A percentile compares a stretch with the other conserved stretches of the same genome.
phyloP scores from a whole-genome alignment of 225 moss, liverwort and hornwort genomes.

The Sphagnum tenellum region DNA sequence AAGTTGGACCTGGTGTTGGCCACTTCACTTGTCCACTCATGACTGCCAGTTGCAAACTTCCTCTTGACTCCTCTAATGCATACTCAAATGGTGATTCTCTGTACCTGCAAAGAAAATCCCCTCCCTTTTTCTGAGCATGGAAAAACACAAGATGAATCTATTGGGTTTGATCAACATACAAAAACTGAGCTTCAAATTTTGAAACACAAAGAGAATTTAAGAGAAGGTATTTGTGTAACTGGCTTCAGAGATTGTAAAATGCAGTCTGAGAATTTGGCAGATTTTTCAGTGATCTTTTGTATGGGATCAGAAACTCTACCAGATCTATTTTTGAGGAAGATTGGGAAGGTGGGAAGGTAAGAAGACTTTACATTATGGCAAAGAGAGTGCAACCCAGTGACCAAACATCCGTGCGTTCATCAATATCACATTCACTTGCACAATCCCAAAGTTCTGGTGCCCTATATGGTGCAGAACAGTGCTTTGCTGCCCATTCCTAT shows the following conservation, averaged over 20 bases:
- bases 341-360: neutral
- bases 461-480: constrained; percentile 86
- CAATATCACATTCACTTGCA: constrained; percentile 65
- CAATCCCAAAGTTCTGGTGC: constrained; percentile 98
- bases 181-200: too few relatives aligned
- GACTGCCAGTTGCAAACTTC: constrained; percentile 49
- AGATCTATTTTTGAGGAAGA: neutral
- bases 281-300: too few relatives aligned
- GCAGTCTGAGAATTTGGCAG: too few relatives aligned
- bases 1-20: constrained; percentile 25
- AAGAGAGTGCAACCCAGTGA: constrained; percentile 95
- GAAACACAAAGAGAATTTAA: too few relatives aligned
- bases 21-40: constrained; percentile 58
- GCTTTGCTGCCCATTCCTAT: constrained; percentile 93
- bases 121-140: too few relatives aligned
- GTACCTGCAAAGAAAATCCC: constrained; percentile 20
- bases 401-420: constrained; percentile 91
- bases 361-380: constrained; percentile 66
- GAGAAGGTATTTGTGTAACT: too few relatives aligned
- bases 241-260: too few relatives aligned
- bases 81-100: constrained; percentile 52
- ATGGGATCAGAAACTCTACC: too few relatives aligned
- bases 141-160: too few relatives aligned
- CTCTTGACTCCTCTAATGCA: constrained; percentile 39
- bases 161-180: too few relatives aligned